A percentile compares a stretch with the other conserved stretches of the same genome.
phyloP scores from a whole-genome alignment of 2,329 filamentous ascomycete species.

The Aspergillus aculeatinus region DNA sequence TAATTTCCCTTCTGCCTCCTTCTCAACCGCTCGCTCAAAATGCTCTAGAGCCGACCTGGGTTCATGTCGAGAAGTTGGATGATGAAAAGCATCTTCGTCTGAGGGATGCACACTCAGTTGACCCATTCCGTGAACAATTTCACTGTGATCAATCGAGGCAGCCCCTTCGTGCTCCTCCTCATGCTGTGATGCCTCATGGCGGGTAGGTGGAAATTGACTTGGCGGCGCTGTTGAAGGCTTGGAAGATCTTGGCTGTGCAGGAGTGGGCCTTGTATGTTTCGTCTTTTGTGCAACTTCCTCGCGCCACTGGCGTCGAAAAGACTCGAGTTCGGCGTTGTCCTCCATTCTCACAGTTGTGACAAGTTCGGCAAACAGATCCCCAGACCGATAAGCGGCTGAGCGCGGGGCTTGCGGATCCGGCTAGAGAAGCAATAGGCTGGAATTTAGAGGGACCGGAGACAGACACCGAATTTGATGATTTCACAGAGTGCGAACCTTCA shows the following conservation, averaged over 20 bases:
- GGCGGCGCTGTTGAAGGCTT: slow-evolving; percentile 22
- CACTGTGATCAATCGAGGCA: slow-evolving; percentile 26
- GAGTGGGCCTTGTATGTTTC: slow-evolving; percentile 17
- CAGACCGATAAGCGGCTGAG: slow-evolving; percentile 24
- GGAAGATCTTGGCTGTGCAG: slow-evolving; percentile 17
- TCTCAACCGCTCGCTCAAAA: slow-evolving; percentile 88
- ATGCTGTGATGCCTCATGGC: slow-evolving; percentile 39
- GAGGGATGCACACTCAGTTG: slow-evolving; percentile 33
- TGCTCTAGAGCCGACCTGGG: slow-evolving; percentile 82
- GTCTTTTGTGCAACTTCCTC: slow-evolving; percentile 68
- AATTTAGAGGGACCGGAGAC: neutral
- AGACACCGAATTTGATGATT: neutral
- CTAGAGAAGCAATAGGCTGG: neutral
- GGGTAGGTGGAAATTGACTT: slow-evolving; percentile 39
- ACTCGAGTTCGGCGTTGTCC: slow-evolving; percentile 71
- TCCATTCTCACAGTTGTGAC: slow-evolving; percentile 36
- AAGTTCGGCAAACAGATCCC: slow-evolving; percentile 15
- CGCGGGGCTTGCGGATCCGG: neutral
- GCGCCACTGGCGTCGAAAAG: slow-evolving; percentile 81
- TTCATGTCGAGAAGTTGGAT: slow-evolving; percentile 40
- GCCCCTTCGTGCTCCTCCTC: slow-evolving; percentile 36
- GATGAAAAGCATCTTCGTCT: slow-evolving; percentile 43
- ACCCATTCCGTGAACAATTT: slow-evolving; percentile 38
- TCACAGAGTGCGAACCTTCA: neutral
- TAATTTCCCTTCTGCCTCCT: slow-evolving; percentile 78